Evolutionary conservation across 163 green algal species (phyloP).

Genomic region (Prototheca wickerhamii): DNA sequence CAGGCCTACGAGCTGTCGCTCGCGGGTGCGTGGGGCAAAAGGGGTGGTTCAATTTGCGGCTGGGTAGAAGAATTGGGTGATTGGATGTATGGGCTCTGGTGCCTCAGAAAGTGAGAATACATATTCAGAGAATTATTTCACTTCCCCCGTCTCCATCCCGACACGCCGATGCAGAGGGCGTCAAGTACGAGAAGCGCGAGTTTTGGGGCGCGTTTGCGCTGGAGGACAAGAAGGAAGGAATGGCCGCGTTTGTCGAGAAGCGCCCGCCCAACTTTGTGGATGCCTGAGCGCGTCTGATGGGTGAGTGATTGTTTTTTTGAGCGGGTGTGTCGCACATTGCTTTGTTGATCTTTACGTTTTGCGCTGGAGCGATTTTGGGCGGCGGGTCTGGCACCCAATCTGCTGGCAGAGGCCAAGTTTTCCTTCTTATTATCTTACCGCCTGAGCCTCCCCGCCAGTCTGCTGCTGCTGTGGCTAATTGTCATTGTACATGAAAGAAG

Average conservation of each 20-base stretch:
- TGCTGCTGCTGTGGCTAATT: too few relatives aligned
- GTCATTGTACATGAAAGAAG: too few relatives aligned
- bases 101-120: neutral
- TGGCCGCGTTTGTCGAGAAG: constrained; percentile 70
- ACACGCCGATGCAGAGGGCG: constrained; percentile 11
- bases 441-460: too few relatives aligned
- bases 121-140: neutral
- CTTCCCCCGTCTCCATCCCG: neutral
- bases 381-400: too few relatives aligned
- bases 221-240: constrained; percentile 66
- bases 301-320: neutral
- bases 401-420: too few relatives aligned
- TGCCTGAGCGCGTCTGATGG: neutral
- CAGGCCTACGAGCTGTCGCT: constrained; percentile 34
- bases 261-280: constrained; percentile 37
- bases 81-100: neutral
- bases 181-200: constrained; percentile 35
- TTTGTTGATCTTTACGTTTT: neutral
- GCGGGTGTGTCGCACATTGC: neutral
- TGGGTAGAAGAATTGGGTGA: constrained; percentile 23
- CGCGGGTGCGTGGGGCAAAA: constrained; percentile 7
- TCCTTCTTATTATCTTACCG: too few relatives aligned
- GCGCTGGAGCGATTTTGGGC: too few relatives aligned
- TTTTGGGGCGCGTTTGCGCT: constrained; percentile 67
- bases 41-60: constrained; percentile 15